phyloP scores from a whole-genome alignment of 768 basidiomycete genomes.

The Trametes elegans region DNA sequence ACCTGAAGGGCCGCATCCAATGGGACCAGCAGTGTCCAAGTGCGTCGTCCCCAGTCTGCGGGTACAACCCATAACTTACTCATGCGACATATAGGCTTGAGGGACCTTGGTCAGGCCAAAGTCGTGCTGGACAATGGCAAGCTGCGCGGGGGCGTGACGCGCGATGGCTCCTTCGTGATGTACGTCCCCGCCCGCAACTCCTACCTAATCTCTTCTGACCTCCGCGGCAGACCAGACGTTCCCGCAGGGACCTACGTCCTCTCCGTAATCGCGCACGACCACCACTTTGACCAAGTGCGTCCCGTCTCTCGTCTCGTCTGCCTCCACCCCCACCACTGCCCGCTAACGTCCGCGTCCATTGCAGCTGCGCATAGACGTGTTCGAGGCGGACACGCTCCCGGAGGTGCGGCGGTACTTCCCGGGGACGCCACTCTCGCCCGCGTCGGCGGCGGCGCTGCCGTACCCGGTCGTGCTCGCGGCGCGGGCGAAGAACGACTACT shows the following conservation, averaged over 20 bases:
- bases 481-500: constrained; percentile 59
- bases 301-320: background rate
- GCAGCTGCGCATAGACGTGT: constrained; percentile 70
- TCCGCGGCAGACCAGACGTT: constrained; percentile 56
- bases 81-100: constrained; percentile 16
- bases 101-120: constrained; percentile 52
- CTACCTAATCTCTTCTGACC: background rate
- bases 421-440: constrained; percentile 67
- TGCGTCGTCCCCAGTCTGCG: constrained; percentile 26
- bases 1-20: constrained; percentile 58
- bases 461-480: constrained; percentile 61
- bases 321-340: background rate
- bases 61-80: background rate
- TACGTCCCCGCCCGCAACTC: constrained; percentile 33
- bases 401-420: constrained; percentile 63
- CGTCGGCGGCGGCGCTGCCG: constrained; percentile 50
- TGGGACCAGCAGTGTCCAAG: constrained; percentile 75
- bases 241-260: constrained; percentile 68
- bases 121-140: constrained; percentile 61
- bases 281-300: constrained; percentile 67
- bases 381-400: constrained; percentile 39
- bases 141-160: constrained; percentile 50
- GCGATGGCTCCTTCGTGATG: constrained; percentile 67
- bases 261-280: constrained; percentile 64
- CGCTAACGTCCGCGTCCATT: background rate